phyloP scores from a whole-genome alignment of 139 green algal genomes.

The Pleodorina starrii region DNA sequence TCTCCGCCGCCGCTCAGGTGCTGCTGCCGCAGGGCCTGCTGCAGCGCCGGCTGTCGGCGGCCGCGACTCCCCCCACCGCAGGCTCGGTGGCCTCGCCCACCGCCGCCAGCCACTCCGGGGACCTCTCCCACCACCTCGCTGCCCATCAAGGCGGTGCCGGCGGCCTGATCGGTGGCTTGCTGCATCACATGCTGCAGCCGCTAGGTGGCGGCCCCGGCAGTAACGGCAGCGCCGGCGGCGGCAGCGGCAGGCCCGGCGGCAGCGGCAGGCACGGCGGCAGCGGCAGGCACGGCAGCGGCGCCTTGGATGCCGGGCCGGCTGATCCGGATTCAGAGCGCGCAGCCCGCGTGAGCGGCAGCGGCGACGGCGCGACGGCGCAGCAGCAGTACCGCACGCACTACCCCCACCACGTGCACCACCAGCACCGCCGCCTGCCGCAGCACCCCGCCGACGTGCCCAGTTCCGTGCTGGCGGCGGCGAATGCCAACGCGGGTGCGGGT shows the following conservation, averaged over 20 bases:
- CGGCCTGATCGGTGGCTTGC: neutral
- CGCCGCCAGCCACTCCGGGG: neutral
- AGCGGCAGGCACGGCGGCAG: neutral
- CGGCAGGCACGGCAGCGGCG: neutral
- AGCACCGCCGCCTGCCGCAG: conserved; percentile 26
- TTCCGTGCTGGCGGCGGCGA: neutral
- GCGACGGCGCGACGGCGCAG: neutral
- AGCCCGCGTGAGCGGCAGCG: neutral
- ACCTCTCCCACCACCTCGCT: neutral
- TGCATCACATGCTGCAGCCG: conserved; percentile 9
- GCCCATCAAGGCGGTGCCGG: neutral
- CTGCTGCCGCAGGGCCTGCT: conserved; percentile 1
- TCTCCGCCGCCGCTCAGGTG: conserved; percentile 6
- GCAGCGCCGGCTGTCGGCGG: neutral
- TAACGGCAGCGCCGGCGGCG: neutral
- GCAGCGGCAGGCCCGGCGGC: neutral
- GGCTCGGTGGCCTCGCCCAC: neutral
- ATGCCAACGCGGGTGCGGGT: neutral
- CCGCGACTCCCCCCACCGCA: neutral
- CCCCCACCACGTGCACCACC: conserved; percentile 27
- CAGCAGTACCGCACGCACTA: neutral
- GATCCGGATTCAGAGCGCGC: neutral
- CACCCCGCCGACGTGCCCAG: conserved; percentile 15
- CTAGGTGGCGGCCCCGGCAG: neutral
- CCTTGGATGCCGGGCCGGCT: neutral